Conservation (phyloP, 1,139 yeast species). For the Lodderomyces parapsilosis region DNA sequence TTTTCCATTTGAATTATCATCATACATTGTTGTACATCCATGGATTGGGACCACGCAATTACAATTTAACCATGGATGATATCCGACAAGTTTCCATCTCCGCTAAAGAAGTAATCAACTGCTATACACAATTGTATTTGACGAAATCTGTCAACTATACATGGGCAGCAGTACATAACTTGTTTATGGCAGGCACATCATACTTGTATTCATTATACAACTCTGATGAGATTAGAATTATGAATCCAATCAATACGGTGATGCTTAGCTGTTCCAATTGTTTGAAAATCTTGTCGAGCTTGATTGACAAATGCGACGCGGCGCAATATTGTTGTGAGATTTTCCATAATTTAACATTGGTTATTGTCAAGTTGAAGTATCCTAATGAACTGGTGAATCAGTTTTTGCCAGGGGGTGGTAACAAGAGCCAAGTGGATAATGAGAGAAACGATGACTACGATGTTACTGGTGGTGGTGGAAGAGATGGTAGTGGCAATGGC, state of each 20-base stretch:
- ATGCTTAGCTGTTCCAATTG: slow-evolving; percentile 58
- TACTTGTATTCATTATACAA: slow-evolving; percentile 75
- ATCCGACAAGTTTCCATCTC: slow-evolving; percentile 59
- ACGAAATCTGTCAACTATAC: slow-evolving; percentile 73
- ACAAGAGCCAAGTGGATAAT: not conserved
- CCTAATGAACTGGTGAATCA: slow-evolving; percentile 16
- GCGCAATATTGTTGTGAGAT: slow-evolving; percentile 71
- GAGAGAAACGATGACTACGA: not conserved
- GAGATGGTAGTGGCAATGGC: not conserved
- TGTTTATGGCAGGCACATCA: slow-evolving; percentile 87
- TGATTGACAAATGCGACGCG: slow-evolving; percentile 74
- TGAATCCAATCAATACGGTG: slow-evolving; percentile 50
- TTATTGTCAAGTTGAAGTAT: slow-evolving; percentile 64
- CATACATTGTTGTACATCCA: slow-evolving; percentile 72
- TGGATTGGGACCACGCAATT: slow-evolving; percentile 74
- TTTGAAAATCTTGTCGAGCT: slow-evolving; percentile 56
- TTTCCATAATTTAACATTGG: slow-evolving; percentile 69
- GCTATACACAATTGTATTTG: slow-evolving; percentile 57
- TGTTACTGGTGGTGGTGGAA: not conserved
- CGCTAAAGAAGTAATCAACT: slow-evolving; percentile 62
- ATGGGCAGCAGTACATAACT: slow-evolving; percentile 90
- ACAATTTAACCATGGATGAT: slow-evolving; percentile 53
- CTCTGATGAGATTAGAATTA: slow-evolving; percentile 51
- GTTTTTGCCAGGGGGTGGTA: not conserved
- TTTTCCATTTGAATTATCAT: slow-evolving; percentile 71